Evolutionary conservation across 306 rosid species (phyloP), one percentile per base, ranked within the genome.

Genomic region (Gynostemma pentaphyllum): DNA sequence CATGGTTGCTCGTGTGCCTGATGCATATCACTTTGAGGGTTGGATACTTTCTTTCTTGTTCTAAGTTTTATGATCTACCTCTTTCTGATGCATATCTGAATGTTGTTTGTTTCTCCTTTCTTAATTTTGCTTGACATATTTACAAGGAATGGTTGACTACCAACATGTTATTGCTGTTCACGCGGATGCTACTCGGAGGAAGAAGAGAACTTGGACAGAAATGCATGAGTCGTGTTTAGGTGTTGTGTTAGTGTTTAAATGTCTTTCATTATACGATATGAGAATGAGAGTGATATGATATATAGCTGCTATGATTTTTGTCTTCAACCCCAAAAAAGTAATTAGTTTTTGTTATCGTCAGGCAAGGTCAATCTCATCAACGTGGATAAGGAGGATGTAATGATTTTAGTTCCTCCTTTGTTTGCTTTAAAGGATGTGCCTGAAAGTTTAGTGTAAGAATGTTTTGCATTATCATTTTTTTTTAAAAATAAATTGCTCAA

Each of bases 131-230:
- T 39, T 32, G 34, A 74, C 53, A 62, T 68, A 50, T n/a, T 68
- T 34, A 34, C 28, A 70, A 85, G 97, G 98, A 60, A 92, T 92
- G 98, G 79, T 52, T 2, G 98, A 92, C 69, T 91, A 92, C 88
- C 98, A 92, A 76, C 89, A 88, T 50, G 95, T 88, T 64, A 66
- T 88, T 80, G 81, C 96, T 45, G 82, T 81, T 61, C 98, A 92
- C 75, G 88, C 85, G 18, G 83, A 88, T 72, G 79, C 70, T 82
- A 83, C 95, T 1, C 55, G 50, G 15, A 80, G 76, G 74, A 88
- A 78, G 72, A 88, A 81, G 81, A 74, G 92, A 67, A 81, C 51
- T 24, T 79, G 79, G 95, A 67, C 79, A 9, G 88, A 87, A 53
- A 47, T 63, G 46, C 88, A 83, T 71, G 86, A 88, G 44, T 80